Evolutionary conservation across 305 asterid species (phyloP), one percentile per base, ranked within the genome.

Genomic region (Petunia hybrid): DNA sequence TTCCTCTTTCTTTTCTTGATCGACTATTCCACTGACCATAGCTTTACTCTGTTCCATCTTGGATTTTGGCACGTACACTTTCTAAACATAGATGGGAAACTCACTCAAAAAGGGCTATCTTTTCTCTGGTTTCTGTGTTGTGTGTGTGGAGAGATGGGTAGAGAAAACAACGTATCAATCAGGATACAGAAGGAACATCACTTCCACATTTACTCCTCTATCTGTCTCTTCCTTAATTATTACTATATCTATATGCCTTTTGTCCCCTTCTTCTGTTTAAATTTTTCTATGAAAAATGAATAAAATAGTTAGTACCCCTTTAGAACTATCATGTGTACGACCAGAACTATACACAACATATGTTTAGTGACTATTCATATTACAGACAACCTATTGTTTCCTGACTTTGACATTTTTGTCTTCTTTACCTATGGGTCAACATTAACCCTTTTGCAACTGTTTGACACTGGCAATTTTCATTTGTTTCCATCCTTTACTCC

Each of bases 101-200:
- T 59, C 64, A 59, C 64, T 7, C 8, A 16, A 59, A 48, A 16
- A 16, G 36, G 74, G 74, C 16, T 65, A n/a, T 36, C 16, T 65
- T 65, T 22, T 65, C 9, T 35, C 70, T 31, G 68, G 65, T 16
- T 60, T 13, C 8, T n/a, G 31, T 14, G 2, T 14, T 14, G 2
- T 14, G 14, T 56, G 35, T 55, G 43, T 55, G 53, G 31, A 8
- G 40, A 31, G 46, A 46, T 2, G 3, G 73, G 5, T 38, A 10
- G 6, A 78, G 81, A 80, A 76, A 74, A 83, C 48, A 64, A 83
- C 74, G 5, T 38, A 59, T 80, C 84, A 83, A 56, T 56, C 61
- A 56, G 56, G 56, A 7, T 48, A 7, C 56, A 56, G 31, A 14
- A 56, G 53, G 60, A 76, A 65, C 73, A 80, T 64, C 76, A 78